These are phyloP conservation scores for Lactarius vividus DNA, from an alignment of 768 basidiomycete species.

Conservation along the genomic window DNA sequence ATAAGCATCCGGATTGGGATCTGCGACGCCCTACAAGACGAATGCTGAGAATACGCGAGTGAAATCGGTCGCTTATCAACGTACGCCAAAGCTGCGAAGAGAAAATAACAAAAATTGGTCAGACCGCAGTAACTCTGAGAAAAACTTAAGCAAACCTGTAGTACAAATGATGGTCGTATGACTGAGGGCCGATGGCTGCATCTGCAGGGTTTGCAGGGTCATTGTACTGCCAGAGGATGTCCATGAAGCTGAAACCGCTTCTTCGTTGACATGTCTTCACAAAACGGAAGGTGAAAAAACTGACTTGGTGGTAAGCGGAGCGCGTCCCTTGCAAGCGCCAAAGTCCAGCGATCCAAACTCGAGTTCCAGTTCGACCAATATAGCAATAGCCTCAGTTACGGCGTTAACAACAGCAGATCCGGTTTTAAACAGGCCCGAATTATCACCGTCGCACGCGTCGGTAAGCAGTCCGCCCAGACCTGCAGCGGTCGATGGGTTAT, in stretches of 20 bases:
- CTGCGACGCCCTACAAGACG: slow-evolving; percentile 62
- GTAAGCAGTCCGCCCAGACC: slow-evolving; percentile 1
- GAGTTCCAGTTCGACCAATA: slow-evolving; percentile 1
- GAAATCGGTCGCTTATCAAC: slow-evolving; percentile 7
- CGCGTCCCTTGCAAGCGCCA: background rate
- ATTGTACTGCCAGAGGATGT: slow-evolving; percentile 72
- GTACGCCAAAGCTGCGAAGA: slow-evolving; percentile 54
- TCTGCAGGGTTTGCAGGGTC: slow-evolving; percentile 69
- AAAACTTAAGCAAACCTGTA: slow-evolving; percentile 50
- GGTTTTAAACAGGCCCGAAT: slow-evolving; percentile 9
- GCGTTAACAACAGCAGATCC: slow-evolving; percentile 11
- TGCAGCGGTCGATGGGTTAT: background rate
- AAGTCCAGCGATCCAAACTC: slow-evolving; percentile 12
- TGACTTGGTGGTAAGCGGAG: slow-evolving; percentile 20
- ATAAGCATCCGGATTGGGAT: slow-evolving; percentile 61
- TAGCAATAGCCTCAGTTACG: slow-evolving; percentile 10
- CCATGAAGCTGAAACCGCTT: slow-evolving; percentile 65
- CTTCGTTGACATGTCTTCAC: background rate
- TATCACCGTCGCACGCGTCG: background rate
- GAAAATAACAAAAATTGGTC: background rate
- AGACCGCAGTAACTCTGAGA: background rate
- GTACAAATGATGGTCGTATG: slow-evolving; percentile 79
- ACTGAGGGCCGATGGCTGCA: slow-evolving; percentile 65
- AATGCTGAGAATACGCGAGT: background rate
- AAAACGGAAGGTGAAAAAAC: background rate